These are phyloP conservation scores for Nymphaea thermarum DNA, from an alignment of 164 flowering plant genomes.

Conservation along the genomic window DNA sequence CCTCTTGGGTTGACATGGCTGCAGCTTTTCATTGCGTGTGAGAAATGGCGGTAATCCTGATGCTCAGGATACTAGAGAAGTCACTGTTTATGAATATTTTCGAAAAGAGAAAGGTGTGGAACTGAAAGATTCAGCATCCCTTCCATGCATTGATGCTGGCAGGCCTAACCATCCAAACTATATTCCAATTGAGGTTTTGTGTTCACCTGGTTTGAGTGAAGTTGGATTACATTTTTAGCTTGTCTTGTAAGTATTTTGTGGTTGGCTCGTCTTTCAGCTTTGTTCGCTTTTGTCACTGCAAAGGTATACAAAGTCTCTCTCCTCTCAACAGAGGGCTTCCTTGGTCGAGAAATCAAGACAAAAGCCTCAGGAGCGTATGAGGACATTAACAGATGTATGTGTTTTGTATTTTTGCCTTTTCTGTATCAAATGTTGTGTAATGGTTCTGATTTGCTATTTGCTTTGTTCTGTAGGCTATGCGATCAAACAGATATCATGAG, in stretches of 20 bases:
- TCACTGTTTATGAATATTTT: constrained; percentile 60
- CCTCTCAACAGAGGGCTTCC: constrained; percentile 62
- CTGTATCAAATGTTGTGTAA: too few relatives aligned
- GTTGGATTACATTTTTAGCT: not conserved
- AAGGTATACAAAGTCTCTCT: constrained; percentile 76
- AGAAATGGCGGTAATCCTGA: constrained; percentile 18
- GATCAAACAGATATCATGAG: constrained; percentile 37
- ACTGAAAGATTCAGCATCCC: constrained; percentile 27
- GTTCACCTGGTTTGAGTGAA: not conserved
- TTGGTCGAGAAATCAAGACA: constrained; percentile 91
- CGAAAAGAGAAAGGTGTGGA: constrained; percentile 24
- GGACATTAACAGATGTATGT: constrained; percentile 45
- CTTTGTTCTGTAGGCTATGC: constrained; percentile 33
- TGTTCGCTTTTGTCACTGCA: constrained; percentile 73
- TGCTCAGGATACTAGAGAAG: constrained; percentile 17
- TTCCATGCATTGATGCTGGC: constrained; percentile 67
- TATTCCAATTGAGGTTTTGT: constrained; percentile 50
- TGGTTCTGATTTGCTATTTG: too few relatives aligned
- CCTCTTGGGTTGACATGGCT: not conserved
- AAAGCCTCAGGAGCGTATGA: constrained; percentile 84
- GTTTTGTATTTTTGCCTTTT: not conserved
- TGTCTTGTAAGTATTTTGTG: not conserved
- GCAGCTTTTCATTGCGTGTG: not conserved
- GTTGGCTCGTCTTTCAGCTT: constrained; percentile 27
- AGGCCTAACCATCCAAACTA: constrained; percentile 54